Base-by-base conservation (phyloP, 441 rosid genomes). In the Eugenia klotzschiana region DNA sequence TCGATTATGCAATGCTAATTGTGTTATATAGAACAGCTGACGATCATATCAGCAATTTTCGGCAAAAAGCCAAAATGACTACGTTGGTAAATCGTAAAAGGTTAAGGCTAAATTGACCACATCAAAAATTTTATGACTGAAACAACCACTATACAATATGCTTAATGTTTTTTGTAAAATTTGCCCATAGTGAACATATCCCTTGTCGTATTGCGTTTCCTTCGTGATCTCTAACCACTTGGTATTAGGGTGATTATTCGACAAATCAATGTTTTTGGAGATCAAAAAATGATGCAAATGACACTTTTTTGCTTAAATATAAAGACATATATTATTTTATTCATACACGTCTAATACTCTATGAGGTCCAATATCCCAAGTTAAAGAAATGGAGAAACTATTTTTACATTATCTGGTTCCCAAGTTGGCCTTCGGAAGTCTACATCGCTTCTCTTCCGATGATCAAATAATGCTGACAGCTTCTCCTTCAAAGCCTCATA, bases 401-500 rank as follows among this genome's bases (percentile, higher is more conserved):
- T 64, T 27, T 50, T 60, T 33, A 64, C 46, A 64, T 18, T 4
- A 33, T 18, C 77, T 20, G 25, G 25, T 64, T 64, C 46, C 77
- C 25, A 33, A 64, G 4, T 33, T 64, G 46, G 46, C 46, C 77
- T 20, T 23, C 0, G 46, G 77, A 64, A 64, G 77, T 33, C 37
- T 29, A 16, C 41, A 2, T 29, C 6, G 73, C 73, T 60, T 8
- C 73, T 16, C 12, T 29, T 60, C 41, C 13, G 73, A 60, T 4
- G 41, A 60, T 60, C 73, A 60, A 60, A 90, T 72, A 91, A 86
- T 25, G 87, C 87, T 84, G 85, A 83, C 56, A 93, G 82, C 83
- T 86, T 92, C 83, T 90, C 87, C 79, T 87, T 84, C 82, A 92
- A 55, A 57, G 81, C 90, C 55, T 85, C 89, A 10, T 85, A 80